These are phyloP conservation scores for Cubamyces lactineus DNA, from an alignment of 768 basidiomycete species.

Conservation along the genomic window DNA sequence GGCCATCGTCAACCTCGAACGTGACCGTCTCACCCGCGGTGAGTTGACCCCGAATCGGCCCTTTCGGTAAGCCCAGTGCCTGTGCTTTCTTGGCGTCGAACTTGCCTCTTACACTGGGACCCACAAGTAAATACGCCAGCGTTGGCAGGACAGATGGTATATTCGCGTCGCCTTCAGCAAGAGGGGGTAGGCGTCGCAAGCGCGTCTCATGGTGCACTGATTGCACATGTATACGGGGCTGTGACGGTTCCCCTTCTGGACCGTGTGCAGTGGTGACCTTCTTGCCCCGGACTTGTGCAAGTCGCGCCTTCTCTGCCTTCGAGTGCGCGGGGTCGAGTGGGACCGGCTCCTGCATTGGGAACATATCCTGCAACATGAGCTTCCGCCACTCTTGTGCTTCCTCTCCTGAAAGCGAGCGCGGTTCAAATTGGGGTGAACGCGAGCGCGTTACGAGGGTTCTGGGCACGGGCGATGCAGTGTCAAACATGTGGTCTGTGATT, in stretches of 20 bases:
- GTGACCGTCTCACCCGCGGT: constrained; percentile 66
- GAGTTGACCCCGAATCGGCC: constrained; percentile 61
- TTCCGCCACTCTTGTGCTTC: constrained; percentile 60
- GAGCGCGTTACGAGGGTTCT: constrained; percentile 29
- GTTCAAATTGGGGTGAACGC: constrained; percentile 33
- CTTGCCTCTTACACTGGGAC: constrained; percentile 56
- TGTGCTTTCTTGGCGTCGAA: constrained; percentile 72
- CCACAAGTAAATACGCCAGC: constrained; percentile 45
- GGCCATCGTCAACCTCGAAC: constrained; percentile 51
- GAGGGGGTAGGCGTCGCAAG: constrained; percentile 19
- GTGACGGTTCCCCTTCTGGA: background rate
- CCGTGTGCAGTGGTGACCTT: background rate
- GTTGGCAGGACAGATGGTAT: constrained; percentile 15
- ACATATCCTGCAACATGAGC: constrained; percentile 61
- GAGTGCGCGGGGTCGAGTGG: constrained; percentile 7
- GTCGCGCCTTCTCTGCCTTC: constrained; percentile 19
- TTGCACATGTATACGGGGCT: background rate
- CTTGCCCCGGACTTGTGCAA: constrained; percentile 2
- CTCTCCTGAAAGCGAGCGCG: constrained; percentile 42
- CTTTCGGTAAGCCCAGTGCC: constrained; percentile 63
- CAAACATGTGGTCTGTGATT: background rate
- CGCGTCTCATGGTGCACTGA: background rate
- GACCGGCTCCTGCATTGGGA: constrained; percentile 36
- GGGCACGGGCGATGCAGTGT: constrained; percentile 5
- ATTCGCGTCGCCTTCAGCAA: background rate